Base-by-base conservation (phyloP, 306 rosid species). In the Cyamopsis tetragonoloba region DNA sequence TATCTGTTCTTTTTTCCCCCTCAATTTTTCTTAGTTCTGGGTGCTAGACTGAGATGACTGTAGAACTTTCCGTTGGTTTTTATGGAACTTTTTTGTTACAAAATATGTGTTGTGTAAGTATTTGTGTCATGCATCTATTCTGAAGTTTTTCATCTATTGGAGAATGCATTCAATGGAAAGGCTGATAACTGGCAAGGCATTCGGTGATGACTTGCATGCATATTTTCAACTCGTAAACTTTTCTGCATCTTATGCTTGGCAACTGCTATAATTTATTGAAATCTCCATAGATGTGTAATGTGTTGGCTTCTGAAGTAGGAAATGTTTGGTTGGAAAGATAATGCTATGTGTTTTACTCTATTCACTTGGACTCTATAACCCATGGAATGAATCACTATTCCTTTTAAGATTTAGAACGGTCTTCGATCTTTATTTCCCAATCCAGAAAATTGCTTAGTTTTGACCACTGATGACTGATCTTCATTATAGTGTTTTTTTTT, bases 371-470 rank as follows among this genome's bases (percentile, higher is more conserved):
- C 32, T 47, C 14, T 63, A 48, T 35, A 44, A 44, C 38, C 60
- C 71, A 12, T 55, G 42, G 48, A 64, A 65, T 20, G 51, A 48
- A 74, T 26, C 13, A 8, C 9, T 61, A 17, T 53, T 63, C 66
- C 70, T 68, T 39, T 3, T 35, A 30, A 60, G 53, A 50, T 9
- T 66, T 8, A 44, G 38, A 48, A 22, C 60, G 28, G 31, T 59
- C 67, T 68, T 59, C 58, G 38, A 57, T 31, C 48, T 63, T 31
- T 65, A 32, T 61, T 43, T 72, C 49, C 41, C 49, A 53, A 5
- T 51, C n/a, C 31, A 27, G 30, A 61, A 70, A 66, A 54, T 62
- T 76, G 53, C 56, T 60, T 11, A 50, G 43, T 69, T 74, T 41
- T 56, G 0, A 0, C 35, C n/a, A n/a, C 35, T 56, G 19, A 48